phyloP scores from a whole-genome alignment of 352 stramenopile species.

The Globisporangium acanthophoron region DNA sequence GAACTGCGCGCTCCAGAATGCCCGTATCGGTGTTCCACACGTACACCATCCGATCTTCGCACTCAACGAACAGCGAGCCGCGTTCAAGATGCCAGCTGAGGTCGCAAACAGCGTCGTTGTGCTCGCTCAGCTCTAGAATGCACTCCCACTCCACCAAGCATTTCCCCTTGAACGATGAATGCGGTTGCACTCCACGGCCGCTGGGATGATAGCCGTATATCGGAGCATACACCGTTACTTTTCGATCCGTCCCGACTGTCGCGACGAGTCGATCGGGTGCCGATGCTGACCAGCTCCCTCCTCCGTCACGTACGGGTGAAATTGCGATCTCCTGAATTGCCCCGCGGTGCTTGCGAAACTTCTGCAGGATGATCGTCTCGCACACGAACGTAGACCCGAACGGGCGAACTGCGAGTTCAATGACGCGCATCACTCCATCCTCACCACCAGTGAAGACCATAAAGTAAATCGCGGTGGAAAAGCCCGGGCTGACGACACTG shows the following conservation, averaged over 20 bases:
- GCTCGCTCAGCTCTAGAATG: slow-evolving; percentile 53
- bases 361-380: slow-evolving; percentile 38
- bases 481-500: not conserved
- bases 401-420: slow-evolving; percentile 38
- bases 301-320: slow-evolving; percentile 25
- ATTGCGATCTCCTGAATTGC: slow-evolving; percentile 61
- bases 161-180: slow-evolving; percentile 1
- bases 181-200: slow-evolving; percentile 6
- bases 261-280: slow-evolving; percentile 60
- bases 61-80: slow-evolving; percentile 58
- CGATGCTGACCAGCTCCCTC: slow-evolving; percentile 10
- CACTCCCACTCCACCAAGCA: slow-evolving; percentile 51
- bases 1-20: slow-evolving; percentile 60
- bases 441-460: slow-evolving; percentile 66
- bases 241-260: slow-evolving; percentile 53
- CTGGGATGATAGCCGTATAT: slow-evolving; percentile 41
- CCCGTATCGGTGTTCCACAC: slow-evolving; percentile 79
- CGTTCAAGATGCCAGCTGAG: slow-evolving; percentile 64
- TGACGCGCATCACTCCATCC: slow-evolving; percentile 51
- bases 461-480: slow-evolving; percentile 31
- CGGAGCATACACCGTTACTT: slow-evolving; percentile 54
- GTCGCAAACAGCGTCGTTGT: slow-evolving; percentile 40
- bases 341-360: slow-evolving; percentile 55
- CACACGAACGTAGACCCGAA: slow-evolving; percentile 27
- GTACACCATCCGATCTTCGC: slow-evolving; percentile 68